Evolutionary conservation across 1,284 basidiomycete species (phyloP).

Genomic region (Pterula multifida): DNA sequence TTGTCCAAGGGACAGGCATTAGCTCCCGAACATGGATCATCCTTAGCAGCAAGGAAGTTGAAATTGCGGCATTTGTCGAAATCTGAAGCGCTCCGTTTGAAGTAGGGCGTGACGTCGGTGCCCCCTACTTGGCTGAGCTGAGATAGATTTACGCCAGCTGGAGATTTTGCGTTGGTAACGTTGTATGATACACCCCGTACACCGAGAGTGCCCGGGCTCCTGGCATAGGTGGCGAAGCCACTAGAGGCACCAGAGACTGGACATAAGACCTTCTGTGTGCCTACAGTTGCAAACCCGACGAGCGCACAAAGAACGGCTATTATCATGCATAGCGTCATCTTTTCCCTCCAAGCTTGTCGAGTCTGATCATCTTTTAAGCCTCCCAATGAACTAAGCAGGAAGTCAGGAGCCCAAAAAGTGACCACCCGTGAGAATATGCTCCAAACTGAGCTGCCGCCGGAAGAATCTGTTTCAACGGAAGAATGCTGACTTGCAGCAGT

Average conservation of each 20-base stretch:
- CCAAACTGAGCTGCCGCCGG: constrained; percentile 64
- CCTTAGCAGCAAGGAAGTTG: constrained; percentile 56
- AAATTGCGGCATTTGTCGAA: constrained; percentile 56
- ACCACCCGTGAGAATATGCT: constrained; percentile 66
- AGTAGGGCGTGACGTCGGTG: constrained; percentile 82
- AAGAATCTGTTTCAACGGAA: constrained; percentile 17
- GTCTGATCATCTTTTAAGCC: constrained; percentile 73
- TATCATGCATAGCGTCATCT: constrained; percentile 87
- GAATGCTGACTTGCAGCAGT: constrained; percentile 42
- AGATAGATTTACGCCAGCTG: constrained; percentile 44
- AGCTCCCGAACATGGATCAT: constrained; percentile 54
- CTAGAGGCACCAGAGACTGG: constrained; percentile 40
- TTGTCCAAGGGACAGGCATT: constrained; percentile 52
- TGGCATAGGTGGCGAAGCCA: constrained; percentile 54
- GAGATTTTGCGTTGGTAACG: constrained; percentile 42
- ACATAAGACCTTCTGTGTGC: constrained; percentile 87
- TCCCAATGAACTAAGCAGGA: constrained; percentile 61
- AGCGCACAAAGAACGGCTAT: constrained; percentile 67
- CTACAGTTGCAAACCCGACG: constrained; percentile 91
- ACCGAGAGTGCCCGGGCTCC: constrained; percentile 47
- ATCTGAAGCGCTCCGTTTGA: constrained; percentile 54
- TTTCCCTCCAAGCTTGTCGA: constrained; percentile 96
- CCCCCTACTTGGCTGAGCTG: constrained; percentile 56
- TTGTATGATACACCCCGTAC: constrained; percentile 76
- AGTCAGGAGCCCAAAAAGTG: constrained; percentile 87